A percentile compares a stretch with the other conserved stretches of the same genome.
Conservation (phyloP, 176 grass and related monocot species). For the Tillandsia fasciculata region DNA sequence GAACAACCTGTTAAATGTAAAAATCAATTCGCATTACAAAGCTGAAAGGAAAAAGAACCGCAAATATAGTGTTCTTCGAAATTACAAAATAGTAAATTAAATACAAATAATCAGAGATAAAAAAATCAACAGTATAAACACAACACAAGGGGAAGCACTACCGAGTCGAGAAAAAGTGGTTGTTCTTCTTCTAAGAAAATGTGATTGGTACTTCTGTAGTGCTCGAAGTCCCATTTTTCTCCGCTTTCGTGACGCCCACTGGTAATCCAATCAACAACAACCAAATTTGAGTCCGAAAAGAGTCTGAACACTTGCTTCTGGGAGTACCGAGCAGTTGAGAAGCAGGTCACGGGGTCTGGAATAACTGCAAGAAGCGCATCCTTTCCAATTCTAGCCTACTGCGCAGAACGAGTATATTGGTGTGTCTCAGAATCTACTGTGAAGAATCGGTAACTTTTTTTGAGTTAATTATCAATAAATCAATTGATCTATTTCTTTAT, state of each 20-base stretch:
- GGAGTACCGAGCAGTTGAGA: constrained; percentile 49
- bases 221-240: constrained; percentile 66
- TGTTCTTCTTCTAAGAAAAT: constrained; percentile 50
- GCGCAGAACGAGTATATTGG: constrained; percentile 21
- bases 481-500: not conserved
- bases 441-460: not conserved
- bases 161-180: constrained; percentile 76
- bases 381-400: constrained; percentile 67
- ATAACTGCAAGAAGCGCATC: constrained; percentile 62
- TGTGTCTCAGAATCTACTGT: not conserved
- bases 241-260: constrained; percentile 77
- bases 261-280: constrained; percentile 88
- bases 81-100: not conserved
- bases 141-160: constrained; percentile 27
- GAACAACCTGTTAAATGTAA: constrained; percentile 38
- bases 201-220: constrained; percentile 60
- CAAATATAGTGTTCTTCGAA: not conserved
- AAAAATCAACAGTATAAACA: not conserved
- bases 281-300: constrained; percentile 52
- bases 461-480: not conserved
- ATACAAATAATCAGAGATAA: constrained; percentile 3
- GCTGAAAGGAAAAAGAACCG: not conserved
- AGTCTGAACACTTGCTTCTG: constrained; percentile 77
- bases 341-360: constrained; percentile 90
- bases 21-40: not conserved